phyloP scores from a whole-genome alignment of 73 alveolate species.

The Tetrahymena thermophila region DNA sequence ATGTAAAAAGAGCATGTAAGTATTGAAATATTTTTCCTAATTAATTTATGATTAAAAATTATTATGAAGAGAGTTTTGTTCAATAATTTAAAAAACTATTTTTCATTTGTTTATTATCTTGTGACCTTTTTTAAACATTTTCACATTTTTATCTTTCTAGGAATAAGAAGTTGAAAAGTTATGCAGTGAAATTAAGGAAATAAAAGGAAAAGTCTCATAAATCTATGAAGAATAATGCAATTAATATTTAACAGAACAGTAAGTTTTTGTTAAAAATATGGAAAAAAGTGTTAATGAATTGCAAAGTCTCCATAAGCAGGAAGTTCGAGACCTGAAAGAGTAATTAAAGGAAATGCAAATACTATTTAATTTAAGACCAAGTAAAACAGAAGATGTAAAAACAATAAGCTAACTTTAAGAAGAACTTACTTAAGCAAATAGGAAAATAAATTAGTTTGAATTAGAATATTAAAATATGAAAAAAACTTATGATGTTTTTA shows the following conservation, averaged over 20 bases:
- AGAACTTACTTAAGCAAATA: neutral
- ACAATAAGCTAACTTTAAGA: neutral
- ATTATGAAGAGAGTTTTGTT: too few relatives aligned
- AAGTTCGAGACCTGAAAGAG: neutral
- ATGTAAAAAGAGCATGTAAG: neutral
- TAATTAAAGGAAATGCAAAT: neutral
- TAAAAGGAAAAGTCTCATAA: neutral
- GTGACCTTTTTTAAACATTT: neutral
- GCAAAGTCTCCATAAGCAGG: neutral
- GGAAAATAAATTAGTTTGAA: neutral
- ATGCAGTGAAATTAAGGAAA: neutral
- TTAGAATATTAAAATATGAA: neutral
- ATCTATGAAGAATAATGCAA: neutral
- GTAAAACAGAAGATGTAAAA: neutral
- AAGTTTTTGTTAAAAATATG: neutral
- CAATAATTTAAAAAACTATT: neutral
- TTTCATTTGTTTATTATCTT: too few relatives aligned
- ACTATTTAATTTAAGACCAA: neutral
- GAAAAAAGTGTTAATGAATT: neutral
- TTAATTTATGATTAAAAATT: too few relatives aligned
- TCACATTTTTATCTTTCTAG: neutral
- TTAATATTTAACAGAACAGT: neutral
- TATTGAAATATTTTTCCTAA: too few relatives aligned
- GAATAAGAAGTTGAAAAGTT: neutral
- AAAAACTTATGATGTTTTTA: neutral